Percentiles rank a stretch among this genome's conserved stretches.
phyloP scores from a whole-genome alignment of 495 filamentous ascomycete species.

The Thermothielavioides terrestris region DNA sequence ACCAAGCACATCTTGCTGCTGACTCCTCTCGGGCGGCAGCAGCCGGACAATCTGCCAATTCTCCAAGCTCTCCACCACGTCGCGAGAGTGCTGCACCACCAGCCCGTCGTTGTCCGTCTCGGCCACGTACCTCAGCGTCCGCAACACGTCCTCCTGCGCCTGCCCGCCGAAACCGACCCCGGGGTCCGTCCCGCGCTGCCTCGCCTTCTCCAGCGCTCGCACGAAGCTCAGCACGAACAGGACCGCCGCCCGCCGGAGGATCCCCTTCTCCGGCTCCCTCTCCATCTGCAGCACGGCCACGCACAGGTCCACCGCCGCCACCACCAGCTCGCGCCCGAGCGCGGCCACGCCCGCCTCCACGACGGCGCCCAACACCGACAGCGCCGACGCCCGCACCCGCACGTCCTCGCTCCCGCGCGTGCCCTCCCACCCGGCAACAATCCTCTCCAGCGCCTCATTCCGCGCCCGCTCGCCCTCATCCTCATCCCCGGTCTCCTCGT shows the following conservation, averaged over 20 bases:
- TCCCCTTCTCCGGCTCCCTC: constrained; percentile 51
- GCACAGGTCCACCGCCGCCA: constrained; percentile 56
- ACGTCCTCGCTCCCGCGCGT: constrained; percentile 65
- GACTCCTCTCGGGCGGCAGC: constrained; percentile 19
- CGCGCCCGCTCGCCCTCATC: constrained; percentile 41
- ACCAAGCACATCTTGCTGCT: constrained; percentile 3
- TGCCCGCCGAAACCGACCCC: constrained; percentile 55
- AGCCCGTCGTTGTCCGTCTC: constrained; percentile 63
- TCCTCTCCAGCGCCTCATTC: constrained; percentile 49
- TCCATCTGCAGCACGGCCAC: constrained; percentile 61
- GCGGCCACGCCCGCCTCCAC: constrained; percentile 60
- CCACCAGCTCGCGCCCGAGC: constrained; percentile 46
- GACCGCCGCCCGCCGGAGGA: constrained; percentile 64
- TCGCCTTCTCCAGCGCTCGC: constrained; percentile 51
- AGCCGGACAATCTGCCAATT: constrained; percentile 54
- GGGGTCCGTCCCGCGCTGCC: constrained; percentile 41
- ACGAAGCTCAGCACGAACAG: constrained; percentile 60
- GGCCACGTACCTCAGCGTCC: constrained; percentile 56
- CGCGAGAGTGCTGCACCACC: constrained; percentile 61
- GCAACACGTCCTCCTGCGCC: constrained; percentile 53
- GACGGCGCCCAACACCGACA: constrained; percentile 59
- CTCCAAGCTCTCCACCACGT: constrained; percentile 63
- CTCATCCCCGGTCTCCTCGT: constrained; percentile 25
- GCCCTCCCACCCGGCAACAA: constrained; percentile 66
- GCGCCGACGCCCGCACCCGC: constrained; percentile 65